Evolutionary conservation across 2,329 filamentous ascomycete genomes (phyloP).

Genomic region (Didymella exigua): DNA sequence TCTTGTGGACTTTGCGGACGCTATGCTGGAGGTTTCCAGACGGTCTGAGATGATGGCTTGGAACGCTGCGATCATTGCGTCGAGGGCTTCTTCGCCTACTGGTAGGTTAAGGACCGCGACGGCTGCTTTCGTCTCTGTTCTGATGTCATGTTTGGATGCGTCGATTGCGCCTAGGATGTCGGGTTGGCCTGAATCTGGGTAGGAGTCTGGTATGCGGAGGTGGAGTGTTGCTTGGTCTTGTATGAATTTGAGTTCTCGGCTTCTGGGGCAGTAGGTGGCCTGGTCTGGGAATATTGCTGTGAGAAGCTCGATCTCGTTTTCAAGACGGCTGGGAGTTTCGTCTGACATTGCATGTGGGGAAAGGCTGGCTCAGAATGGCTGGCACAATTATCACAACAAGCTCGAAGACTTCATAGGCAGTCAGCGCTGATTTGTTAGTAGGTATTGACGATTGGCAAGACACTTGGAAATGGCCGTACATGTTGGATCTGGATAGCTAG

Average conservation of each 20-base stretch:
- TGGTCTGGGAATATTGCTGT: constrained; percentile 54
- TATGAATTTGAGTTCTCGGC: constrained; percentile 49
- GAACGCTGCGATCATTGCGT: constrained; percentile 50
- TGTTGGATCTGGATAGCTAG: neutral
- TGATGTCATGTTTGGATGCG: constrained; percentile 45
- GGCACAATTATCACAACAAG: neutral
- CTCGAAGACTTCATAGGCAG: neutral
- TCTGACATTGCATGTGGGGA: neutral
- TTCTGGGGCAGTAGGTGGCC: constrained; percentile 39
- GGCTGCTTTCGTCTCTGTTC: constrained; percentile 38
- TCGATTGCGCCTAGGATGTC: constrained; percentile 48
- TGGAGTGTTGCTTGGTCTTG: constrained; percentile 34
- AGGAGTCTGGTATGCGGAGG: constrained; percentile 49
- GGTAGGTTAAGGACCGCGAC: constrained; percentile 32
- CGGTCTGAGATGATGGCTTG: constrained; percentile 32
- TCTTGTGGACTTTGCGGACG: neutral
- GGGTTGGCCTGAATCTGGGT: constrained; percentile 46
- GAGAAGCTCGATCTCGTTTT: constrained; percentile 51
- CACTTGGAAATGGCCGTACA: neutral
- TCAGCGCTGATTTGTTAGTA: neutral
- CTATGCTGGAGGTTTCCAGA: neutral
- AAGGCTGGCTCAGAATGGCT: neutral
- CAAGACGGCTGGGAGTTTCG: constrained; percentile 30
- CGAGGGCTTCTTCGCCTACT: constrained; percentile 52
- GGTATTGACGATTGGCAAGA: neutral